phyloP scores from a whole-genome alignment of 805 yeast species.

The Metschnikowia drakensbergensis region DNA sequence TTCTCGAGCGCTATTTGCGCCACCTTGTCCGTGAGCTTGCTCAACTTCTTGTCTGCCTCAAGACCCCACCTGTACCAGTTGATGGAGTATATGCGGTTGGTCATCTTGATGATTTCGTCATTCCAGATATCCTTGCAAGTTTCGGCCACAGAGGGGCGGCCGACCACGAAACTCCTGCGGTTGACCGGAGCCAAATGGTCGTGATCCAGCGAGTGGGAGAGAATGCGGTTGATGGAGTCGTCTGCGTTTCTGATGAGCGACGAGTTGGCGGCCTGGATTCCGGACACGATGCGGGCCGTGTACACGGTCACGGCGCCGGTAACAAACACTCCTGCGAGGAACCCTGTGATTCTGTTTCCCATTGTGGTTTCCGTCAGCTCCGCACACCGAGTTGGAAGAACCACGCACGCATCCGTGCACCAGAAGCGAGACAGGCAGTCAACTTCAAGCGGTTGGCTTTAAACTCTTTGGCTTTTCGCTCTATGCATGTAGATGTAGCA shows the following conservation, averaged over 20 bases:
- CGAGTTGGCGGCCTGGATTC: constrained; percentile 45
- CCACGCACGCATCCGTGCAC: not conserved
- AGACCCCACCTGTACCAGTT: constrained; percentile 45
- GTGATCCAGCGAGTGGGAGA: constrained; percentile 43
- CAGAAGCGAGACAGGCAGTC: not conserved
- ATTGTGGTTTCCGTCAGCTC: constrained; percentile 13
- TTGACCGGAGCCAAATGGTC: constrained; percentile 43
- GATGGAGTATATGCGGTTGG: constrained; percentile 58
- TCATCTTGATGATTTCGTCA: constrained; percentile 60
- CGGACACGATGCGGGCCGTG: constrained; percentile 53
- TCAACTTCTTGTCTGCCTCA: constrained; percentile 31
- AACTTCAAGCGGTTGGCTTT: too few species aligned
- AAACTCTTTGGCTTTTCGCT: too few species aligned
- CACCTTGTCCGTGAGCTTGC: constrained; percentile 27
- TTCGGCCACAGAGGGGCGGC: constrained; percentile 46
- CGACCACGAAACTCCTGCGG: constrained; percentile 18
- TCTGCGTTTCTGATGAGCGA: constrained; percentile 46
- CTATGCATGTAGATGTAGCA: not conserved
- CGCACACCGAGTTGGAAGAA: not conserved
- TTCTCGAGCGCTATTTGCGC: constrained; percentile 11
- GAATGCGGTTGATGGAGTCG: constrained; percentile 50
- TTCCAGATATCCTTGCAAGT: constrained; percentile 79
- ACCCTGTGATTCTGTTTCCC: constrained; percentile 45
- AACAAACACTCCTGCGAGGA: constrained; percentile 51
- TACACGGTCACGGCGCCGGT: constrained; percentile 61